phyloP scores from a whole-genome alignment of 805 yeast species.

The Grigorovia yakushimaensis region DNA sequence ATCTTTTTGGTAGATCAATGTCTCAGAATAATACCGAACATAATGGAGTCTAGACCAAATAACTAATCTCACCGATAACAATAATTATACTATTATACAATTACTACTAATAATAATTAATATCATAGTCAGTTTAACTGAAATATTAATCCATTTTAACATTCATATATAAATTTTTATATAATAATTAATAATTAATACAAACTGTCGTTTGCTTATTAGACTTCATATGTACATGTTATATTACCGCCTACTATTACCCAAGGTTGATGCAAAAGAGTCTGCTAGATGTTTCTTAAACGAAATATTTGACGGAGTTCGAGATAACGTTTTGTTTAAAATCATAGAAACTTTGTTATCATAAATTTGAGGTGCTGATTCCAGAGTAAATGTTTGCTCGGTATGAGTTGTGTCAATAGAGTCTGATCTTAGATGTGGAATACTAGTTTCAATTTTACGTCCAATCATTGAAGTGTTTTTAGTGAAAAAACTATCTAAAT shows the following conservation, averaged over 20 bases:
- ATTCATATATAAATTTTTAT: not conserved
- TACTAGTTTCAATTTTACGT: slow-evolving; percentile 7
- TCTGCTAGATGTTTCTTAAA: slow-evolving; percentile 71
- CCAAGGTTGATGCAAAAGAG: slow-evolving; percentile 36
- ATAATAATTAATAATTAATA: not conserved
- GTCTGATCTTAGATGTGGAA: slow-evolving; percentile 30
- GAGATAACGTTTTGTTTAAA: slow-evolving; percentile 59
- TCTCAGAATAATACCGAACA: slow-evolving; percentile 16
- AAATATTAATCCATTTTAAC: not conserved
- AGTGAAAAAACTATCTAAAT: slow-evolving; percentile 80
- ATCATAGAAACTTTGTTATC: slow-evolving; percentile 74
- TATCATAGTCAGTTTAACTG: too few species aligned
- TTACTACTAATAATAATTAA: too few species aligned
- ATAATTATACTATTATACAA: too few species aligned
- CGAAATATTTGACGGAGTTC: slow-evolving; percentile 67
- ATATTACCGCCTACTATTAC: not conserved
- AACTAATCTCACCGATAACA: too few species aligned
- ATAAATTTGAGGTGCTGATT: slow-evolving; percentile 67
- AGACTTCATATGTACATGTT: not conserved
- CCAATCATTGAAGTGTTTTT: slow-evolving; percentile 24
- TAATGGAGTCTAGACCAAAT: too few species aligned
- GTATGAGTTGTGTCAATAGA: slow-evolving; percentile 57
- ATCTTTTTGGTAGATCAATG: slow-evolving; percentile 62
- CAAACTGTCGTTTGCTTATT: not conserved
- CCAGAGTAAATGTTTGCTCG: slow-evolving; percentile 42